These are phyloP conservation scores for Fusarium marasasianum DNA, from an alignment of 2,329 filamentous ascomycete genomes.

Conservation along the genomic window DNA sequence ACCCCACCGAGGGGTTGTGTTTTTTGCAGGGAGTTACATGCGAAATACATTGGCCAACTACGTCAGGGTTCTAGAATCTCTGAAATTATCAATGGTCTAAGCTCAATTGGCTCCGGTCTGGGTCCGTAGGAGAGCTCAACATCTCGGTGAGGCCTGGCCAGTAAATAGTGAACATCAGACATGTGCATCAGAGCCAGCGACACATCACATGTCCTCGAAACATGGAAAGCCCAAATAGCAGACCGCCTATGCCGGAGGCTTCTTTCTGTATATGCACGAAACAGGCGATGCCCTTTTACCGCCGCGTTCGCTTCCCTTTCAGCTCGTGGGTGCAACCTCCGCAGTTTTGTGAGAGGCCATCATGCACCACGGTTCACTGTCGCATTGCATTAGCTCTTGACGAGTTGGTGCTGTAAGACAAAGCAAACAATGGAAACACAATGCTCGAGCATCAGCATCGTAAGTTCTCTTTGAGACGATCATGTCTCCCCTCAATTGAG, in stretches of 20 bases:
- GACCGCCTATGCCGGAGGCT: conserved; percentile 13
- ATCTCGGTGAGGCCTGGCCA: conserved; percentile 8
- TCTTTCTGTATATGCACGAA: conserved; percentile 9
- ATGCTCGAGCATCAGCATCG: background rate
- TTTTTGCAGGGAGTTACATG: conserved; percentile 28
- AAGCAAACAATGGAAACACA: background rate
- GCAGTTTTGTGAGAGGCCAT: conserved; percentile 7
- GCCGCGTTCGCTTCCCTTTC: background rate
- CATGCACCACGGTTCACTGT: conserved; percentile 3
- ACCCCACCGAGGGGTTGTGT: conserved; percentile 42
- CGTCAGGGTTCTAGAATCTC: conserved; percentile 41
- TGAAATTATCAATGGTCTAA: conserved; percentile 43
- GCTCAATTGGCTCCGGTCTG: conserved; percentile 41
- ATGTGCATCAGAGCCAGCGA: background rate
- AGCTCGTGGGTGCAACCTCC: conserved; percentile 15
- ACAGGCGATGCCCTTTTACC: conserved; percentile 23
- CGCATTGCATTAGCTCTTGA: conserved; percentile 10
- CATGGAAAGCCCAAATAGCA: background rate
- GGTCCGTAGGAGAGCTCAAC: conserved; percentile 13
- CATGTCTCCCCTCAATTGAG: background rate
- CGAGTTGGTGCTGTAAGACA: background rate
- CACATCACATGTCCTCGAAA: background rate
- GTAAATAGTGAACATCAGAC: background rate
- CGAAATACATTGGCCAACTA: conserved; percentile 28
- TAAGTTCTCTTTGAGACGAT: background rate